phyloP scores from a whole-genome alignment of 2,329 filamentous ascomycete genomes.

The Ramichloridium luteum region DNA sequence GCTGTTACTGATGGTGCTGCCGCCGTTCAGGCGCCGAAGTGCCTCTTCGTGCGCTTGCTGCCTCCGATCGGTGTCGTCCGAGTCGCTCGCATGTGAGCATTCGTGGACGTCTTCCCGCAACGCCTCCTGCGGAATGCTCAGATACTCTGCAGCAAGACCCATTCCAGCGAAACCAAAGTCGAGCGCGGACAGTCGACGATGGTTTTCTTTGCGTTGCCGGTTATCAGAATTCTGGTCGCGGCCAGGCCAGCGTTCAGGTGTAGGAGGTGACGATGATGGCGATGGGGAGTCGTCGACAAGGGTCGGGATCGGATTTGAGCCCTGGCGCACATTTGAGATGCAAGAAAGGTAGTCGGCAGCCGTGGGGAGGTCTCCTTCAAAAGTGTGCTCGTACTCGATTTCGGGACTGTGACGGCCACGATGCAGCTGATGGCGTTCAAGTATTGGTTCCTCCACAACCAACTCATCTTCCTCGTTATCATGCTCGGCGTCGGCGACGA shows the following conservation, averaged over 20 bases:
- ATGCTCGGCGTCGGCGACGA: not conserved
- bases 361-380: not conserved
- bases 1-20: not conserved
- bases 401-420: not conserved
- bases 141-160: too few relatives aligned
- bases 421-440: not conserved
- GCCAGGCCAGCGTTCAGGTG: not conserved
- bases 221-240: not conserved
- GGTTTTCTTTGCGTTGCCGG: constrained; percentile 1
- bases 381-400: not conserved
- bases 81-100: not conserved
- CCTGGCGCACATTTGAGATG: not conserved
- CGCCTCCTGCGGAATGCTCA: too few relatives aligned
- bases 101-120: too few relatives aligned
- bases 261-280: not conserved
- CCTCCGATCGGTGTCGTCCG: not conserved
- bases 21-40: not conserved
- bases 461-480: not conserved
- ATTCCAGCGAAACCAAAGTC: constrained; percentile 1
- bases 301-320: not conserved
- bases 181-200: constrained; percentile 4
- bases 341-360: not conserved
- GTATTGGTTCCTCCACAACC: not conserved
- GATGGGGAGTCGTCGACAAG: not conserved
- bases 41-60: not conserved